Evolutionary conservation across 306 rosid species (phyloP).

Genomic region (Ceratonia siliqua): DNA sequence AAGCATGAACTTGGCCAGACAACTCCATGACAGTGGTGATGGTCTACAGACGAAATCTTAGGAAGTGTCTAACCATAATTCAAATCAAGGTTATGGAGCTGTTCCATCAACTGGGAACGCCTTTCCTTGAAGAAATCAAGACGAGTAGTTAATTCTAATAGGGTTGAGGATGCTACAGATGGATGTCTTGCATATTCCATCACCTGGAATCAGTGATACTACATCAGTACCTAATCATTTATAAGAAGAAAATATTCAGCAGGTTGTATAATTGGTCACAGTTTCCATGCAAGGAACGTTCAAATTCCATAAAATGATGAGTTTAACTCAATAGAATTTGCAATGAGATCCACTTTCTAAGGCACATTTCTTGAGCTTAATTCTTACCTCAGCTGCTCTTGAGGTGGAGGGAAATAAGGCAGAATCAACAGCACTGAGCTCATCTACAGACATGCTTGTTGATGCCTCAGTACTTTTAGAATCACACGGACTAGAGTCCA

Average conservation of each 20-base stretch:
- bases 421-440: conserved; percentile 69
- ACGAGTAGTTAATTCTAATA: conserved; percentile 91
- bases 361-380: conserved; percentile 2
- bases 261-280: too few species aligned
- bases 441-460: conserved; percentile 77
- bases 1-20: conserved; percentile 52
- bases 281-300: too few species aligned
- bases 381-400: conserved; percentile 79
- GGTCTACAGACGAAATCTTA: conserved; percentile 85
- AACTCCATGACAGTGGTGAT: conserved; percentile 94
- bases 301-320: neutral
- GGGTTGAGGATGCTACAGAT: conserved; percentile 79
- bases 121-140: conserved; percentile 99
- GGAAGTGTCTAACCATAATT: conserved; percentile 82
- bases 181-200: conserved; percentile 79
- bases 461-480: conserved; percentile 89
- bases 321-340: neutral
- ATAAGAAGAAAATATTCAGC: too few species aligned
- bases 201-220: conserved; percentile 49
- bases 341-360: neutral
- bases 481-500: conserved; percentile 76
- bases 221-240: conserved; percentile 30
- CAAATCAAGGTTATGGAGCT: conserved; percentile 96
- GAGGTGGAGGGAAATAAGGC: conserved; percentile 78
- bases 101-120: conserved; percentile 97